Conservation (phyloP, 495 filamentous ascomycete genomes). For the Astrothelium macrocarpum region DNA sequence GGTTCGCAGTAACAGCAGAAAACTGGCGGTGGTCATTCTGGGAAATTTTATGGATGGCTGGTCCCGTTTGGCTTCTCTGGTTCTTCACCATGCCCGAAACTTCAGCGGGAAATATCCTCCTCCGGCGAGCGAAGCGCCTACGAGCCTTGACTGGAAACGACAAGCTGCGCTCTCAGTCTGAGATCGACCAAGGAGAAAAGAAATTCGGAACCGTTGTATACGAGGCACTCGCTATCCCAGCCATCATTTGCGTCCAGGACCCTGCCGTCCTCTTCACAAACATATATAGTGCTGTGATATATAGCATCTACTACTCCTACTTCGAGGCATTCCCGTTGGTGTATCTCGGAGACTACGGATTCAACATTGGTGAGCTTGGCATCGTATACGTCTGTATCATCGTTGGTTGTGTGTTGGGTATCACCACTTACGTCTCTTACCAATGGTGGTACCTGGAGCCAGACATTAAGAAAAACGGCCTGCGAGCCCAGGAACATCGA, state of each 20-base stretch:
- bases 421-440: constrained; percentile 42
- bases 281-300: constrained; percentile 51
- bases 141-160: constrained; percentile 30
- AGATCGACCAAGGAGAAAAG: constrained; percentile 31
- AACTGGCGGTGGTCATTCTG: constrained; percentile 30
- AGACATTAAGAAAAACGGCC: constrained; percentile 37
- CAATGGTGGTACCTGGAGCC: constrained; percentile 39
- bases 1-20: constrained; percentile 46
- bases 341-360: constrained; percentile 48
- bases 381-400: constrained; percentile 54
- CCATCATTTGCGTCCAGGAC: constrained; percentile 53
- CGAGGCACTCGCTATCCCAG: constrained; percentile 49
- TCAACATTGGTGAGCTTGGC: constrained; percentile 49
- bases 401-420: constrained; percentile 44
- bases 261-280: constrained; percentile 50
- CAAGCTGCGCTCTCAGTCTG: constrained; percentile 23
- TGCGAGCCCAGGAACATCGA: constrained; percentile 38
- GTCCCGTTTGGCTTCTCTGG: constrained; percentile 36
- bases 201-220: constrained; percentile 30
- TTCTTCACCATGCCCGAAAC: constrained; percentile 48
- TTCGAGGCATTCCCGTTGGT: constrained; percentile 63
- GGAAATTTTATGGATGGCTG: constrained; percentile 37
- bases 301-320: constrained; percentile 58
- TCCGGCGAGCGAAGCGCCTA: constrained; percentile 42
- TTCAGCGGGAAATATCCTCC: constrained; percentile 39